Conservation (phyloP, 305 asterid genomes). For the Plantago coronopus region DNA sequence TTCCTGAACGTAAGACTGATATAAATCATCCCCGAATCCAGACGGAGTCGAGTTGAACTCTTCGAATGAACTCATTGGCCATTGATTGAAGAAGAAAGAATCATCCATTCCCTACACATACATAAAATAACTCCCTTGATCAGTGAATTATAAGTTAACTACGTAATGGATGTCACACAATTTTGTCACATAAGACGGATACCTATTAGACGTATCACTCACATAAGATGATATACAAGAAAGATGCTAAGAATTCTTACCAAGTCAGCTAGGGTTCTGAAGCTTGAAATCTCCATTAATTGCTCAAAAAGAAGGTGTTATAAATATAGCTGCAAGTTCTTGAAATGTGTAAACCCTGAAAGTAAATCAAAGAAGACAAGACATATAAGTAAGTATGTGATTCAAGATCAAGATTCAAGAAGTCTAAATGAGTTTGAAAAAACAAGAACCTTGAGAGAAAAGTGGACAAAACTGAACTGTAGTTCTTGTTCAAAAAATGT, state of each 20-base stretch:
- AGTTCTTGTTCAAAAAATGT: conserved; percentile 16
- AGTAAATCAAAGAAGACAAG: neutral
- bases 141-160: too few relatives aligned
- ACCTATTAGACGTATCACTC: too few relatives aligned
- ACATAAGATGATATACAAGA: too few relatives aligned
- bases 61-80: conserved; percentile 35
- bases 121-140: neutral
- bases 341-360: neutral
- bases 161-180: neutral
- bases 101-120: conserved; percentile 45
- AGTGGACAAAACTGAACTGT: conserved; percentile 30
- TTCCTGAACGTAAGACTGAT: conserved; percentile 26
- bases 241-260: conserved; percentile 28
- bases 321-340: neutral
- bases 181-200: neutral
- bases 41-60: conserved; percentile 29
- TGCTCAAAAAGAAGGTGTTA: neutral
- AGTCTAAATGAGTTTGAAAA: conserved; percentile 6
- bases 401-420: neutral
- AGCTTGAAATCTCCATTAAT: conserved; percentile 57
- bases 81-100: conserved; percentile 38
- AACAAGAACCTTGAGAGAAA: conserved; percentile 15
- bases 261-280: conserved; percentile 47
- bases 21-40: conserved; percentile 28
- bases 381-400: neutral